These are phyloP conservation scores for Aspergillus piperis DNA, from an alignment of 2,329 filamentous ascomycete species.

Conservation along the genomic window DNA sequence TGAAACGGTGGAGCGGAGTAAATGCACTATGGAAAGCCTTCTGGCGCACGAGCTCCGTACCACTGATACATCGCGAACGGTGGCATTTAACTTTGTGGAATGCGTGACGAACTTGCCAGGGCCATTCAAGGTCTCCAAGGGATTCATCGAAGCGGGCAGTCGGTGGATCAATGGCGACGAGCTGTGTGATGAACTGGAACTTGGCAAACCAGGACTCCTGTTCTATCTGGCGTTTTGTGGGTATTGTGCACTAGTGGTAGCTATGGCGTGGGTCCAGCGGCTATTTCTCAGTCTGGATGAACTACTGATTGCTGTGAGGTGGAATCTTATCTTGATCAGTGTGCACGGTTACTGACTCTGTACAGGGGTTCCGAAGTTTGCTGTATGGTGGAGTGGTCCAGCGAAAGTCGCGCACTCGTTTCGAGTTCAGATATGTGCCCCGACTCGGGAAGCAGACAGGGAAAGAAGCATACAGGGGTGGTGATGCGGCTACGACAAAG, in stretches of 20 bases:
- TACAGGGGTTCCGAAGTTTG: slow-evolving; percentile 15
- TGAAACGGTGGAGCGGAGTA: slow-evolving; percentile 56
- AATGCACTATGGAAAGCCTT: slow-evolving; percentile 60
- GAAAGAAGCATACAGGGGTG: slow-evolving; percentile 6
- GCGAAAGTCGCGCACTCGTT: slow-evolving; percentile 32
- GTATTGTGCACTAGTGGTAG: slow-evolving; percentile 34
- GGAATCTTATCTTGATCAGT: not conserved
- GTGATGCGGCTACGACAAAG: not conserved
- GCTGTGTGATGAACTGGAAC: slow-evolving; percentile 39
- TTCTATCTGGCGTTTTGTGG: slow-evolving; percentile 17
- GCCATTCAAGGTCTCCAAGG: slow-evolving; percentile 38
- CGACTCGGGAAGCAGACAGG: slow-evolving; percentile 8
- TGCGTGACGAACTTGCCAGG: slow-evolving; percentile 37
- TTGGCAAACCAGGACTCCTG: slow-evolving; percentile 33
- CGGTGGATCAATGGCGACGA: slow-evolving; percentile 43
- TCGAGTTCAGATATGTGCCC: slow-evolving; percentile 40
- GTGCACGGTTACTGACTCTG: not conserved
- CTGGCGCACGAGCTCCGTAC: slow-evolving; percentile 35
- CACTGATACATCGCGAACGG: slow-evolving; percentile 36
- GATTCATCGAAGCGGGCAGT: slow-evolving; percentile 42
- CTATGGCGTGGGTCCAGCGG: slow-evolving; percentile 30
- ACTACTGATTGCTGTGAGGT: slow-evolving; percentile 25
- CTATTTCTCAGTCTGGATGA: slow-evolving; percentile 29
- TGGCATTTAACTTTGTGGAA: slow-evolving; percentile 44
- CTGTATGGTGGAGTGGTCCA: slow-evolving; percentile 34